These are phyloP conservation scores for Rutstroemia sydowiana DNA, from an alignment of 2,329 filamentous ascomycete genomes.

Conservation along the genomic window DNA sequence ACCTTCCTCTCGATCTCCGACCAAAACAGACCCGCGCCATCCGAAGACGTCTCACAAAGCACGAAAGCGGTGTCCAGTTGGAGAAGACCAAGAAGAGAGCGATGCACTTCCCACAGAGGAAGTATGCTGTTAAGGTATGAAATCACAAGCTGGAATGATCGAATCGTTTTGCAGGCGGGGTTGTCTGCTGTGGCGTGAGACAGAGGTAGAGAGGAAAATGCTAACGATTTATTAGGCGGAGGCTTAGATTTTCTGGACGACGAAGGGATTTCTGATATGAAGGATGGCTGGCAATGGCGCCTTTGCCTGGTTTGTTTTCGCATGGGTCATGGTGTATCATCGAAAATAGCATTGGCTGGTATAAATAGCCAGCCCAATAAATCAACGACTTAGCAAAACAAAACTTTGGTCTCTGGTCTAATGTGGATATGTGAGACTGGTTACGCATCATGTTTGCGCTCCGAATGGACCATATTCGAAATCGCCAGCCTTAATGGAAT, in stretches of 20 bases:
- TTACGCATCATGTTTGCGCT: not conserved
- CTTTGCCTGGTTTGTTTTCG: conserved; percentile 17
- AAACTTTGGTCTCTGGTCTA: conserved; percentile 10
- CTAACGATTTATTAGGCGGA: conserved; percentile 25
- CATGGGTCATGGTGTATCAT: conserved; percentile 25
- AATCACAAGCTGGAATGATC: not conserved
- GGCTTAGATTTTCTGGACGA: conserved; percentile 23
- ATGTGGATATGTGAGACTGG: conserved; percentile 9
- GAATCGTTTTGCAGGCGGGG: not conserved
- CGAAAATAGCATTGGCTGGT: conserved; percentile 30
- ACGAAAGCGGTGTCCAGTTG: conserved; percentile 77
- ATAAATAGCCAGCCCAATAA: conserved; percentile 26
- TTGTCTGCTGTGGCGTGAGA: not conserved
- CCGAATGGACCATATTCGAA: not conserved
- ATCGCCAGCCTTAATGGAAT: too few species aligned
- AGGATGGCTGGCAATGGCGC: conserved; percentile 20
- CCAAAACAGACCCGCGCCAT: conserved; percentile 97
- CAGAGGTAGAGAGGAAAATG: not conserved
- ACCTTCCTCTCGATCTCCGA: conserved; percentile 95
- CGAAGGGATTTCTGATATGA: conserved; percentile 17
- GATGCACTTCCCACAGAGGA: conserved; percentile 96
- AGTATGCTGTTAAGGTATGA: conserved; percentile 89
- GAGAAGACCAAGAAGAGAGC: conserved; percentile 96
- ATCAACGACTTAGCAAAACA: conserved; percentile 26
- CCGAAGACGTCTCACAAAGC: conserved; percentile 85